Base-by-base conservation (phyloP, 768 basidiomycete species). In the Artomyces pyxidatus region DNA sequence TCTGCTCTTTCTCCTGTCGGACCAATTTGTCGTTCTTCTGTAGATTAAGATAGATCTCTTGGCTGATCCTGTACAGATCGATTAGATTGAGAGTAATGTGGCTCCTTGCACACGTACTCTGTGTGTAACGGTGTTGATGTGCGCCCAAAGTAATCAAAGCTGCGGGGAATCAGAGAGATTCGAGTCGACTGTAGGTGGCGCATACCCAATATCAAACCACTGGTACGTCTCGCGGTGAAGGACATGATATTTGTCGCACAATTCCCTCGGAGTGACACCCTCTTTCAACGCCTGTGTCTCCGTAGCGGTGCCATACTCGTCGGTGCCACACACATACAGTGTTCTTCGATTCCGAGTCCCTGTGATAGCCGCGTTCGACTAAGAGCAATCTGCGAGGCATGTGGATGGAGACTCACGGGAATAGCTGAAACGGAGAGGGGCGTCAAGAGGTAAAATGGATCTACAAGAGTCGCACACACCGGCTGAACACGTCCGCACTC, bases 281-380 rank as follows among this genome's bases (percentile, higher is more conserved):
- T 95, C 91, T 61, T 92, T 91, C 51, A 91, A 65, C 3, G 96
- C 95, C 65, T 96, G 94, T 2, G 94, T 97, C 72, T 99, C 96
- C 0, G 96, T 96, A 0, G 96, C 95, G 6, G 96, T 99, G n/a
- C 96, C 96, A 60, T 99, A 99, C 67, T 99, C 96, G 62, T 99
- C 96, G 4, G 96, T 98, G 23, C 96, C 96, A 66, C 96, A 99
- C 48, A 99, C 77, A 63, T 95, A 99, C 27, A 98, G 74, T 0
- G 92, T 95, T 38, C 84, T 81, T 58, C 86, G 74, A 72, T 98
- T 96, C 59, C 86, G 73, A 26, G 90, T 86, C 28, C 80, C 72
- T 73, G 45, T 6, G 22, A 6, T 28, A 42, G 17, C n/a, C n/a
- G 28, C 51, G 55, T 32, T 51, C 50, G 39, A 50, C 55, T 19